phyloP scores from a whole-genome alignment of 805 yeast genomes.

The Blastobotrys mokoenaii region DNA sequence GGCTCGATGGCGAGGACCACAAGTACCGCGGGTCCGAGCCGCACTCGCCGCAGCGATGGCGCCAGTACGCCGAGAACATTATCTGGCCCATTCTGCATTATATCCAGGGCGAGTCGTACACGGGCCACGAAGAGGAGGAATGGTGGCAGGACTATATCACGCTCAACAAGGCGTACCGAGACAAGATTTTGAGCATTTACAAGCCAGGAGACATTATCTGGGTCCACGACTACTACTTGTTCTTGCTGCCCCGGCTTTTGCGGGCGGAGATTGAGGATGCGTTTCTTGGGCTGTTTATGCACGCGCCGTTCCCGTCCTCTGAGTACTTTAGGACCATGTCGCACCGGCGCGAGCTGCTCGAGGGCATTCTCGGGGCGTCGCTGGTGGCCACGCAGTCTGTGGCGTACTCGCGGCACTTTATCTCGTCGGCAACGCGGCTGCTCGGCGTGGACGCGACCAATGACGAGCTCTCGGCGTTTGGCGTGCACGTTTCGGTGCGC shows the following conservation, averaged over 20 bases:
- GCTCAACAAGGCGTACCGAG: conserved; percentile 85
- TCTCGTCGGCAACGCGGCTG: conserved; percentile 81
- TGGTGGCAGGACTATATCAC: conserved; percentile 88
- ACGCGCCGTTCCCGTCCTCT: conserved; percentile 90
- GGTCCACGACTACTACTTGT: conserved; percentile 84
- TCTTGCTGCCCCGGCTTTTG: conserved; percentile 73
- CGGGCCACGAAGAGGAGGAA: conserved; percentile 57
- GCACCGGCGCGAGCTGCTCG: conserved; percentile 70
- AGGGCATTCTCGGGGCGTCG: conserved; percentile 88
- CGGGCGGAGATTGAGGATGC: conserved; percentile 70
- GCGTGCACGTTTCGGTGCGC: conserved; percentile 63
- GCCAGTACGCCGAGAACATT: conserved; percentile 80
- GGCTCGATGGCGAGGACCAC: conserved; percentile 77
- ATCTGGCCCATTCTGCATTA: conserved; percentile 95
- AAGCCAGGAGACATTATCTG: conserved; percentile 85
- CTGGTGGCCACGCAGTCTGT: conserved; percentile 79
- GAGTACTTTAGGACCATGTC: conserved; percentile 89
- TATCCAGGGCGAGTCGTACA: conserved; percentile 60
- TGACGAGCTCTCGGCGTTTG: conserved; percentile 57
- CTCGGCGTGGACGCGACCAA: conserved; percentile 59
- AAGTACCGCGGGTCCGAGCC: conserved; percentile 20
- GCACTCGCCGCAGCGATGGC: conserved; percentile 45
- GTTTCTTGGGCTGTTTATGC: conserved; percentile 69
- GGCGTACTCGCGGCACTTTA: conserved; percentile 83
- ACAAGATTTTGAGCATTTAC: conserved; percentile 63